Evolutionary conservation across 1,139 yeast genomes (phyloP), one percentile per base, ranked within the genome.

Genomic region (Diutina ranongensis): DNA sequence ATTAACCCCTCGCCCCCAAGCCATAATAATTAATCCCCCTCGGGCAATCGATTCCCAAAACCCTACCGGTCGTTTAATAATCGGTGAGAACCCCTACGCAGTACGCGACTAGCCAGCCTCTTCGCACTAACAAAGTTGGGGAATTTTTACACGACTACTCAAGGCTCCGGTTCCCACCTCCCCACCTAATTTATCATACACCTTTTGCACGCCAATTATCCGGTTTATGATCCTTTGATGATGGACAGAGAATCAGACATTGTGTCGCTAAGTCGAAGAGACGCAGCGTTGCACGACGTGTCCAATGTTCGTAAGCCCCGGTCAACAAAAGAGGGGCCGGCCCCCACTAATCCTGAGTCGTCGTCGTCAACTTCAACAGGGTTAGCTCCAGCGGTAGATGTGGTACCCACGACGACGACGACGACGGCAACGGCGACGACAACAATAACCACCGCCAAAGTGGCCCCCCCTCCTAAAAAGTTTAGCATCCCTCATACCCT

Each of bases 401-500:
- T n/a, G n/a, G n/a, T n/a, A n/a, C n/a, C n/a, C n/a, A n/a, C n/a
- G n/a, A n/a, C n/a, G n/a, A n/a, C n/a, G n/a, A n/a, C n/a, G n/a
- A n/a, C n/a, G n/a, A n/a, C n/a, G n/a, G n/a, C n/a, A n/a, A n/a
- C n/a, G n/a, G n/a, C n/a, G n/a, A n/a, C n/a, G n/a, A n/a, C n/a
- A n/a, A n/a, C n/a, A n/a, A n/a, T n/a, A n/a, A n/a, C n/a, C n/a
- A n/a, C n/a, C n/a, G 35, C 35, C 20, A 20, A 18, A 20, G 19
- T 20, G 18, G 35, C 35, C 35, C 9, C 7, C n/a, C n/a, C 35
- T 8, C n/a, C 20, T 21, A 20, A 38, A 38, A 38, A 38, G 42
- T 38, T 38, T 25, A 25, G 21, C 42, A 22, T 38, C 20, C 42
- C 42, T 32, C 42, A 38, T 25, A 38, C 42, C 42, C 20, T 5